phyloP scores from a whole-genome alignment of 75 land plant species.

The Picea glauca region DNA sequence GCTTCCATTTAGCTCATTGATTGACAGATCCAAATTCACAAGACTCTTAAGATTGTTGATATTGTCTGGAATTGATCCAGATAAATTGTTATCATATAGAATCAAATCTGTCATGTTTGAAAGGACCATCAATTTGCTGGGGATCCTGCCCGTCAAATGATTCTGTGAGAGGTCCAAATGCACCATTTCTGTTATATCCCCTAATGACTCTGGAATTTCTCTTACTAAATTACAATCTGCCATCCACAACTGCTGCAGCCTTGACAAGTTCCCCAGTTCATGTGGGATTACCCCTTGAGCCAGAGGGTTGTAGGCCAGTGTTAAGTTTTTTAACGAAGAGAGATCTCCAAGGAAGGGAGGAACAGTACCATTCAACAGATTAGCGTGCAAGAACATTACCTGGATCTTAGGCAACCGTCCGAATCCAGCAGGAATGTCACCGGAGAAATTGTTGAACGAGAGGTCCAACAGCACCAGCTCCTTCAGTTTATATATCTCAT shows the following conservation, averaged over 20 bases:
- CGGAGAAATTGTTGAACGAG: constrained; percentile 38
- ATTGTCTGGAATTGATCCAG: constrained; percentile 22
- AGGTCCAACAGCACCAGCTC: constrained; percentile 18
- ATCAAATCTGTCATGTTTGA: constrained; percentile 1
- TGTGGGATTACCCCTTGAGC: constrained; percentile 26
- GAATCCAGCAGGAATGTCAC: constrained; percentile 43
- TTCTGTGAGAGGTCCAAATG: constrained; percentile 1
- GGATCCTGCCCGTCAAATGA: constrained; percentile 2
- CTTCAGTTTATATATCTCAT: constrained; percentile 36
- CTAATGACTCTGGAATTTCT: constrained; percentile 43
- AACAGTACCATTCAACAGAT: constrained; percentile 44
- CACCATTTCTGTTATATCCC: constrained; percentile 4
- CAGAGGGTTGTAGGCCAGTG: constrained; percentile 41
- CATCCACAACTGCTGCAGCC: constrained; percentile 42
- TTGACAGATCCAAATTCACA: constrained; percentile 8
- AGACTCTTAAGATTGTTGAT: constrained; percentile 18
- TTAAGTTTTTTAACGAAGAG: constrained; percentile 29
- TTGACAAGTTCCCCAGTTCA: constrained; percentile 41
- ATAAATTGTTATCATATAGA: constrained; percentile 10
- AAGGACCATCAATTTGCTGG: constrained; percentile 1
- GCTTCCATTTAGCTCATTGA: constrained; percentile 20
- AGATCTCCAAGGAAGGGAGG: constrained; percentile 53
- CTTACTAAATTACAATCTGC: constrained; percentile 31
- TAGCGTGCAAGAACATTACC: constrained; percentile 22
- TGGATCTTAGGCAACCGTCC: constrained; percentile 28